Base-by-base conservation (phyloP, 2,329 filamentous ascomycete genomes). In the Venturia carpophila region DNA sequence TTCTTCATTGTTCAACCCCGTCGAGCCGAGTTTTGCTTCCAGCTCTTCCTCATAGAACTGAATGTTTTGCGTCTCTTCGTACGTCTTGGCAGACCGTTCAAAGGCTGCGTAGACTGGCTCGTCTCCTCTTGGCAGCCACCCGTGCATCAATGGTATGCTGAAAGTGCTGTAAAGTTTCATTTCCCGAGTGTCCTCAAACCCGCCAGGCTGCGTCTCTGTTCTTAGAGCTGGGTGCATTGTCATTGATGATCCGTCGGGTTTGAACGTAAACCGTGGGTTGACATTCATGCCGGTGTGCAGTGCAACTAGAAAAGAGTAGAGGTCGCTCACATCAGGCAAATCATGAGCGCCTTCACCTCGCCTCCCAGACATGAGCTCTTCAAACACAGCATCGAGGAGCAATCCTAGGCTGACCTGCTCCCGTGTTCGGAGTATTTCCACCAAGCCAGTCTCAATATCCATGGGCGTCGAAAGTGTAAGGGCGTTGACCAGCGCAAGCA, bases 221-320 rank as follows among this genome's bases (percentile, higher is more conserved):
- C 73, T 71, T 41, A 75, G 68, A 30, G 72, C 67, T 19, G 73
- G 72, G 70, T 69, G 74, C 72, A 80, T 69, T 39, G 47, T 60
- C 45, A 65, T 17, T 41, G 62, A 58, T 68, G 66, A 71, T 75
- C 63, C 56, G 27, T 68, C 66, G 30, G 75, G 67, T 60, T 74
- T 75, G 43, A 81, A 80, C 1, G 80, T 61, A 68, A 96, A 94
- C 24, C 89, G 86, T 2, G 94, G 94, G 69, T 99, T 99, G 66
- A 97, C 93, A 71, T 97, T 99, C 90, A 99, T 96, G 45, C 94
- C 94, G 0, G 92, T 97, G 70, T 97, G 91, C 2, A 99, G 79
- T 56, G 91, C 90, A 65, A 94, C 85, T 1, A 99, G 79, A 72
- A 99, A 99, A 7, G 83, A 82, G 74, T 96, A 96, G 1, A 99